Evolutionary conservation across 352 stramenopile genomes (phyloP).

Genomic region (Globisporangium middletonii): DNA sequence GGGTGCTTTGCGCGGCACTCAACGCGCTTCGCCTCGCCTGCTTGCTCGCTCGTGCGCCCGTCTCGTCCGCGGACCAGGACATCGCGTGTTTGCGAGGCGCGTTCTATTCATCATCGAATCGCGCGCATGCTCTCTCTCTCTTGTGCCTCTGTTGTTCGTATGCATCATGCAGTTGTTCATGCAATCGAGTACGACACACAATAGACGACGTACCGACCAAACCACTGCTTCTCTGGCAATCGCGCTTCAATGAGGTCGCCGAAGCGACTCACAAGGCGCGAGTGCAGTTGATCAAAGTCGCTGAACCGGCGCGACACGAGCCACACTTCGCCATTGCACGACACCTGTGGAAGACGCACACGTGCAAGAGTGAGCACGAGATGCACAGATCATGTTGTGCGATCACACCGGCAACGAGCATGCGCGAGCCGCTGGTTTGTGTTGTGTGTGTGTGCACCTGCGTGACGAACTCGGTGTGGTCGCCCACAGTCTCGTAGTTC

Average conservation of each 20-base stretch:
- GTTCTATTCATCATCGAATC: constrained; percentile 39
- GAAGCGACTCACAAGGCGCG: constrained; percentile 63
- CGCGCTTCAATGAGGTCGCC: constrained; percentile 61
- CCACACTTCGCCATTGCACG: constrained; percentile 78
- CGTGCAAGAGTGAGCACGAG: no score
- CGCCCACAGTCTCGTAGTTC: constrained; percentile 74
- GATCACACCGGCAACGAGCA: no score
- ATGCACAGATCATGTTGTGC: no score
- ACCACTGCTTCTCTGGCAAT: constrained; percentile 85
- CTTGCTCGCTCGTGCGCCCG: background rate
- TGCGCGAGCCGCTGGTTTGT: no score
- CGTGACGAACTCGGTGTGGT: constrained; percentile 75
- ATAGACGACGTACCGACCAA: constrained; percentile 42
- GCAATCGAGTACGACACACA: background rate
- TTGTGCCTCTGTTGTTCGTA: constrained; percentile 2
- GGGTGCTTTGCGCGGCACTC: constrained; percentile 19
- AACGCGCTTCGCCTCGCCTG: constrained; percentile 1
- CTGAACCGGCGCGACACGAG: constrained; percentile 81
- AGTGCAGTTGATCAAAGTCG: constrained; percentile 85
- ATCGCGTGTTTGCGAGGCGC: background rate
- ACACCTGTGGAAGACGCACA: constrained; percentile 48
- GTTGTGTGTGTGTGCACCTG: no score
- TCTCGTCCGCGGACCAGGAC: background rate
- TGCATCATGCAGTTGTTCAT: no score
- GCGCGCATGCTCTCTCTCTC: background rate